Evolutionary conservation across 2,329 filamentous ascomycete species (phyloP).

Genomic region (Exophiala sp.): DNA sequence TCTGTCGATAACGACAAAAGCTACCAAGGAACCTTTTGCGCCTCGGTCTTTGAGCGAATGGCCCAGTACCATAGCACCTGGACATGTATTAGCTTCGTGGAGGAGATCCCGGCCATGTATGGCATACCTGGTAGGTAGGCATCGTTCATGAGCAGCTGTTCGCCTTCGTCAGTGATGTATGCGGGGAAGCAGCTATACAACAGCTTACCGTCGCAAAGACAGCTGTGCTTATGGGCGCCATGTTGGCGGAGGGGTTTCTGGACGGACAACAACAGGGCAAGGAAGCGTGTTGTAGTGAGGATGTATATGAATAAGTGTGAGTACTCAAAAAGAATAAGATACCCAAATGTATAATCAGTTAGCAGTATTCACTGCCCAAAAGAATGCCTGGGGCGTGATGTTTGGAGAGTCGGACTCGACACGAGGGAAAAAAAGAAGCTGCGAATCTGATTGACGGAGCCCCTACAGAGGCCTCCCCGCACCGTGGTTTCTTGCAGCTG

Average conservation of each 20-base stretch:
- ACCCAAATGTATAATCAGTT: too few species aligned
- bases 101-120: slow-evolving; percentile 24
- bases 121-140: slow-evolving; percentile 80
- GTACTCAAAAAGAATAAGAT: background rate
- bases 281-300: background rate
- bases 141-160: slow-evolving; percentile 85
- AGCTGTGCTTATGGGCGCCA: slow-evolving; percentile 28
- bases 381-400: too few species aligned
- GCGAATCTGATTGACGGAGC: too few species aligned
- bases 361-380: too few species aligned
- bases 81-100: slow-evolving; percentile 17
- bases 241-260: slow-evolving; percentile 17
- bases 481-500: too few species aligned
- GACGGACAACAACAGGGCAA: slow-evolving; percentile 6
- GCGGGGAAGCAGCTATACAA: slow-evolving; percentile 15
- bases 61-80: slow-evolving; percentile 87
- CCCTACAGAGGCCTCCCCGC: too few species aligned
- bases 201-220: slow-evolving; percentile 30
- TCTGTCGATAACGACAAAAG: slow-evolving; percentile 75
- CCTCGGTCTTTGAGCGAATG: slow-evolving; percentile 92
- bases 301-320: background rate
- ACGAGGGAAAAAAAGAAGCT: too few species aligned
- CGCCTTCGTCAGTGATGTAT: slow-evolving; percentile 18
- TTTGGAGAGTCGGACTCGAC: too few species aligned
- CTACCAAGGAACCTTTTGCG: slow-evolving; percentile 78